Base-by-base conservation (phyloP, 805 yeast genomes). In the Candida coquimbonensis region DNA sequence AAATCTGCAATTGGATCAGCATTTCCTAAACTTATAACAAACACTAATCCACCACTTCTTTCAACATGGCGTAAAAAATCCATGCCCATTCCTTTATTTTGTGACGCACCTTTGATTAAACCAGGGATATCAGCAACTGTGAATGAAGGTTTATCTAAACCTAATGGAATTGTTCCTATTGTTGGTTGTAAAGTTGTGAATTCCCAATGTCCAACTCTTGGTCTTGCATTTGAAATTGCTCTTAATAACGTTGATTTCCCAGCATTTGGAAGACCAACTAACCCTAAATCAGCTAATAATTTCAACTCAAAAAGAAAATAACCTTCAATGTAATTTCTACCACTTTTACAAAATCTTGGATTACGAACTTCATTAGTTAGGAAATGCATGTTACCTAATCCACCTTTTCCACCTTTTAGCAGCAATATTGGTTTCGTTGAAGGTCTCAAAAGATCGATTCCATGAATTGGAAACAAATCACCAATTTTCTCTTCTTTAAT, bases 81-180 rank as follows among this genome's bases (percentile, higher is more conserved):
- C 41, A 88, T 70, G 0, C 99, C 99, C 86, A 93, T 82, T 2
- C 99, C 99, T 60, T 76, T 82, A 59, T 90, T 86, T 40, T 79
- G 68, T 8, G 80, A 75, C 0, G 99, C 98, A 7, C 96, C 97
- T 62, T 81, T 75, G 49, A 93, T 85, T 39, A 93, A 84, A 7
- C 99, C 99, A 0, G 99, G 99, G 47, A 93, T 93, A 67, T 93
- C 99, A 1, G 98, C 98, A 1, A 93, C 97, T 0, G 96, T 87
- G 61, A 91, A 90, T 4, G 69, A 64, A 5, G 77, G 78, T 48
- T 74, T 73, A 52, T 81, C 86, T 2, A 83, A 74, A 1, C 83
- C 76, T 19, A 80, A 63, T 39, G 74, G 72, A 13, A 93, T 85
- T 0, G 97, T 91, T 4, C 99, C 99, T 41, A 93, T 78, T 0